Conservation (phyloP, 2,329 filamentous ascomycete genomes). For the Nemania diffusa region DNA sequence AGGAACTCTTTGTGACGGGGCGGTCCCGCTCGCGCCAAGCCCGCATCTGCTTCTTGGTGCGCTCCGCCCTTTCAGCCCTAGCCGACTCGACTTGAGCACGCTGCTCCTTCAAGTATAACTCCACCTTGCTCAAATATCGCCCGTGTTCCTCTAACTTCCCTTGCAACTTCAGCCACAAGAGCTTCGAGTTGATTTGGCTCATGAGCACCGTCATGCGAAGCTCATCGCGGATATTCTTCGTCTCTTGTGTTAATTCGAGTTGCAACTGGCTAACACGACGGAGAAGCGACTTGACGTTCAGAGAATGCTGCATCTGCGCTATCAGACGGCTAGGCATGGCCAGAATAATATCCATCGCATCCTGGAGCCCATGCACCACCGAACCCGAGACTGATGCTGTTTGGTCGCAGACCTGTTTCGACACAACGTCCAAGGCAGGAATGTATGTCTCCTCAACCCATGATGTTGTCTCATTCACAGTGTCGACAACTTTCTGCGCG, state of each 20-base stretch:
- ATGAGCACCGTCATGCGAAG: slow-evolving; percentile 59
- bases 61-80: slow-evolving; percentile 44
- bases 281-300: slow-evolving; percentile 41
- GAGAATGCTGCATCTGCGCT: slow-evolving; percentile 41
- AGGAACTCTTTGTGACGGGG: slow-evolving; percentile 39
- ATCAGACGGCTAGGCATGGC: slow-evolving; percentile 39
- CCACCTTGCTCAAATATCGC: slow-evolving; percentile 61
- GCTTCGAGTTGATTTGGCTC: slow-evolving; percentile 66
- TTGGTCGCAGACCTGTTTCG: slow-evolving; percentile 48
- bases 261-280: slow-evolving; percentile 47
- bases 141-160: slow-evolving; percentile 60
- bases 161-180: slow-evolving; percentile 66
- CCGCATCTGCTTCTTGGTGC: slow-evolving; percentile 46
- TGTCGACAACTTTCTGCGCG: slow-evolving; percentile 55
- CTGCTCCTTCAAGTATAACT: slow-evolving; percentile 54
- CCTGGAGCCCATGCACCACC: slow-evolving; percentile 44
- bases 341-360: slow-evolving; percentile 42
- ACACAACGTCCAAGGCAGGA: slow-evolving; percentile 47
- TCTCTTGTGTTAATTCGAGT: slow-evolving; percentile 49
- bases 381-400: slow-evolving; percentile 47
- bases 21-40: slow-evolving; percentile 44
- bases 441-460: slow-evolving; percentile 50
- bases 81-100: slow-evolving; percentile 48
- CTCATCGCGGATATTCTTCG: slow-evolving; percentile 53
- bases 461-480: slow-evolving; percentile 51